Base-by-base conservation (phyloP, 768 basidiomycete species). In the Tricholoma matsutake region DNA sequence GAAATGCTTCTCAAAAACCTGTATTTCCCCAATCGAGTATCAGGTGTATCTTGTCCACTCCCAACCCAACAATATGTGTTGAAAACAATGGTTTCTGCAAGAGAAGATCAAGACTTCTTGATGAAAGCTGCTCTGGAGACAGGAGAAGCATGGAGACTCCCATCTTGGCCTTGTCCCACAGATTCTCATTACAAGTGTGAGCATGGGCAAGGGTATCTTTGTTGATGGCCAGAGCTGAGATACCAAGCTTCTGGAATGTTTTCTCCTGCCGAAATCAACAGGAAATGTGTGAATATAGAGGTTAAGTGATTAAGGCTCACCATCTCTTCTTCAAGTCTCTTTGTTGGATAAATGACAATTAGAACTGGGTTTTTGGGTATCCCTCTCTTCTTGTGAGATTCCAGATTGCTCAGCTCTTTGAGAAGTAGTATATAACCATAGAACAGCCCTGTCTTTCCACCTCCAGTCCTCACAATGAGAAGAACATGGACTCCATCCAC, bases 11-110 rank as follows among this genome's bases (percentile, higher is more conserved):
- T 0, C 70, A 64, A 45, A 73, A 72, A 10, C 54, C 20, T 22
- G 56, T 56, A 45, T 45, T 22, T 8, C 72, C 72, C 71, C 70
- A 72, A 6, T 56, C 45, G 29, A 56, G 7, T 8, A 72, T 54
- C 0, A 73, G 60, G 54, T 72, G 73, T 11, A 65, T 57, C 56
- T 73, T 68, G 54, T 75, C 71, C 11, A 75, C 60, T 1, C 66
- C 70, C 29, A 71, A 59, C 10, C 61, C 64, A 39, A 58, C 65
- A 20, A 74, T 52, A 2, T 65, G 65, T 8, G 54, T 58, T 16
- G 34, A 54, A 54, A 72, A 75, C 1, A 14, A 22, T 25, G 63
- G 51, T 29, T 57, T 43, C 4, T 59, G 57, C 11, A 72, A 54
- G 13, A 73, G 61, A 22, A 54, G 5, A 39, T 39, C 14, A 39